Base-by-base conservation (phyloP, 1,284 basidiomycete species). In the Heterobasidion parviporum region DNA sequence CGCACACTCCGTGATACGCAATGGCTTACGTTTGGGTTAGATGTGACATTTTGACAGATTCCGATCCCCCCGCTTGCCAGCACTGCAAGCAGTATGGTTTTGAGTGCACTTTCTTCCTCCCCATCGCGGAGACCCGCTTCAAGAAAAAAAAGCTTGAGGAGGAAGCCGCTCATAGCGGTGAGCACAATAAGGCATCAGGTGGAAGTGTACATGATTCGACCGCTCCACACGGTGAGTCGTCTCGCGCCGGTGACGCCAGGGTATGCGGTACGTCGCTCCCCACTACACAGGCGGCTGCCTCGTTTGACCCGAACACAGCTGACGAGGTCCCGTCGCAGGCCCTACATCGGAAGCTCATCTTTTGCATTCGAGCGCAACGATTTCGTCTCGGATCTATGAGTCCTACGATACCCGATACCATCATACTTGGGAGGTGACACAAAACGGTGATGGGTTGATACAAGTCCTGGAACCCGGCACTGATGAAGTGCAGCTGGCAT, bases 111-210 rank as follows among this genome's bases (percentile, higher is more conserved):
- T 98, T 95, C 73, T 97, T 97, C 77, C 81, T 98, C 18, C 96
- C 96, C 52, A 98, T 99, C 65, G 94, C 95, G 16, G 96, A 98
- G 70, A 99, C 95, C 0, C 85, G 95, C 12, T 98, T 98, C 80
- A 98, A 98, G 77, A 96, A 96, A 76, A 92, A 94, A 74, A 87
- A 89, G 63, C 60, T 81, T 48, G 86, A 87, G 61, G 87, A 87
- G 62, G 87, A 91, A 60, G 72, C 74, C 0, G 73, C 73, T 0
- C 71, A 74, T 45, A 70, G 63, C 63, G n/a, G 66, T 67, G 50
- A 57, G 57, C 53, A 58, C 59, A 56, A 67, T 63, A 54, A 51
- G 50, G 53, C 62, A 59, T 18, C 52, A 36, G 59, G 26, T 26
- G 26, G 54, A 20, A 52, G 43, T 12, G 16, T 53, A 16, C 50